phyloP scores from a whole-genome alignment of 169 alveolate genomes.

The Perkinsus olseni region DNA sequence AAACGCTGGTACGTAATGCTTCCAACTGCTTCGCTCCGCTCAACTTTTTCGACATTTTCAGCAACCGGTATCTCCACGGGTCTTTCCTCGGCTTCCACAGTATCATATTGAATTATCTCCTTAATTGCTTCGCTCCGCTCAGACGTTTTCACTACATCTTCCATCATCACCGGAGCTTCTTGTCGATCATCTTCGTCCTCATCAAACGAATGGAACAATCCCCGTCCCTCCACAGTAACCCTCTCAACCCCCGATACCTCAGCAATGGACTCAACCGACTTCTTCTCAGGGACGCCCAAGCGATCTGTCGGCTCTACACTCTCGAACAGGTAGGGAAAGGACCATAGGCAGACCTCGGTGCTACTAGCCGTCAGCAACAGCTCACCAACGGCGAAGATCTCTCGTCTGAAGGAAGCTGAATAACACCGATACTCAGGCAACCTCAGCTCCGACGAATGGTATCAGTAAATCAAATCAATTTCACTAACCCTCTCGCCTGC shows the following conservation, averaged over 20 bases:
- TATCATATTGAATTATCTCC: not conserved
- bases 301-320: not conserved
- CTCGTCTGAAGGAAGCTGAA: not conserved
- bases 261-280: too few species aligned
- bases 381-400: not conserved
- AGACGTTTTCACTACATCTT: too few species aligned
- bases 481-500: too few species aligned
- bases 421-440: not conserved
- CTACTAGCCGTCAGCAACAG: not conserved
- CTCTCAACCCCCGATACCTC: not conserved
- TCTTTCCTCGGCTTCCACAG: not conserved
- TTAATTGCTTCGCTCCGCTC: too few species aligned
- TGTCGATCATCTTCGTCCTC: not conserved
- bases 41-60: not conserved
- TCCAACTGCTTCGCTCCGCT: not conserved
- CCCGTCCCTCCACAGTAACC: not conserved
- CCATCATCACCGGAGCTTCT: not conserved
- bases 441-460: too few species aligned
- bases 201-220: not conserved
- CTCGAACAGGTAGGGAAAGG: not conserved
- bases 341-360: not conserved
- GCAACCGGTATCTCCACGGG: not conserved
- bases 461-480: too few species aligned
- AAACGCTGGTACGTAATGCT: not conserved
- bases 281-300: too few species aligned